These are phyloP conservation scores for Mallotus repandus DNA, from an alignment of 441 rosid genomes.

Conservation along the genomic window DNA sequence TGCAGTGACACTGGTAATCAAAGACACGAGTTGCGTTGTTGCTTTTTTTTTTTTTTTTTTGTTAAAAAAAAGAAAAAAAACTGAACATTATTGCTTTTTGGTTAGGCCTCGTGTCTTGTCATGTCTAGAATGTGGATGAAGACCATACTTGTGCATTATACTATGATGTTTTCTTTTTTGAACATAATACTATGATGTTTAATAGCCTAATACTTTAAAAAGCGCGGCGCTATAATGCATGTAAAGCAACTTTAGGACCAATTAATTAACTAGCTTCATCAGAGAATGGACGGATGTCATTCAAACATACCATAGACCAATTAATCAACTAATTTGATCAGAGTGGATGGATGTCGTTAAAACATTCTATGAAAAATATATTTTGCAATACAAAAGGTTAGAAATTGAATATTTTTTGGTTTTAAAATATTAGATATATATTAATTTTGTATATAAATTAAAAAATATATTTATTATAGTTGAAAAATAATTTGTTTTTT, in stretches of 20 bases:
- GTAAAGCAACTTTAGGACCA: neutral
- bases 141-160: neutral
- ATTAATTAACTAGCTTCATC: neutral
- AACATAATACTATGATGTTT: too few relatives aligned
- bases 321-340: too few relatives aligned
- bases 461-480: too few relatives aligned
- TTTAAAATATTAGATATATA: too few relatives aligned
- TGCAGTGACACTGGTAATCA: neutral
- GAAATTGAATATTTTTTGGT: too few relatives aligned
- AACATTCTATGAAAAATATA: too few relatives aligned
- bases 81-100: neutral
- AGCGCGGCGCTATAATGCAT: conserved; percentile 15
- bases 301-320: neutral
- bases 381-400: too few relatives aligned
- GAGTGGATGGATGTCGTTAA: too few relatives aligned
- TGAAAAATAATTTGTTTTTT: too few relatives aligned
- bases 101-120: neutral
- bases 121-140: neutral
- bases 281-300: conserved; percentile 3
- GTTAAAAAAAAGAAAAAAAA: too few relatives aligned
- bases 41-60: neutral
- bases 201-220: neutral
- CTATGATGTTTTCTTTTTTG: too few relatives aligned
- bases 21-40: neutral
- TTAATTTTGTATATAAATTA: too few relatives aligned